These are phyloP conservation scores for Neurospora sp. DNA, from an alignment of 495 filamentous ascomycete species.

Conservation along the genomic window DNA sequence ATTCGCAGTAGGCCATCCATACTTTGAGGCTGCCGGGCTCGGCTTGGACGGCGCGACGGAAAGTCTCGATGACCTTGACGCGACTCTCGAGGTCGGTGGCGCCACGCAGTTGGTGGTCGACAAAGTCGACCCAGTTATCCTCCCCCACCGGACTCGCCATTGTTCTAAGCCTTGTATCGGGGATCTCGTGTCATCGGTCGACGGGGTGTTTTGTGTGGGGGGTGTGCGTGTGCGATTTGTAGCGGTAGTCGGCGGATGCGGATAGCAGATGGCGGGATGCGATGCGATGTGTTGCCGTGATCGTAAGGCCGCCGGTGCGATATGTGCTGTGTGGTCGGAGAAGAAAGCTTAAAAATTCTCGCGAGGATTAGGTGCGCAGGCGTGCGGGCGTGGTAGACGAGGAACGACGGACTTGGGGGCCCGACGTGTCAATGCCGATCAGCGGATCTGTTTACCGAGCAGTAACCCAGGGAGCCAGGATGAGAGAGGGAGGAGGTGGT, in stretches of 20 bases:
- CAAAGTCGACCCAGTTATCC: slow-evolving; percentile 8
- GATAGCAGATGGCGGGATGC: neutral
- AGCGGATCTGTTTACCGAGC: neutral
- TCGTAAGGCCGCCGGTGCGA: neutral
- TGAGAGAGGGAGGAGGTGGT: neutral
- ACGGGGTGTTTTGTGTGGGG: neutral
- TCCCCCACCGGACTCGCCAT: slow-evolving; percentile 31
- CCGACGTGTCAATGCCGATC: neutral
- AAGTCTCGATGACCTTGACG: slow-evolving; percentile 73
- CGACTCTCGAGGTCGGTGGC: slow-evolving; percentile 44
- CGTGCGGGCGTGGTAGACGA: neutral
- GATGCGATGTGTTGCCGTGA: neutral
- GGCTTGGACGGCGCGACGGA: slow-evolving; percentile 65
- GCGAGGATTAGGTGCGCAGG: neutral
- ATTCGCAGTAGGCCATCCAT: slow-evolving; percentile 85
- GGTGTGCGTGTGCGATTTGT: neutral
- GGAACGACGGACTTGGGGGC: neutral
- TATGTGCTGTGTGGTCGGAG: neutral
- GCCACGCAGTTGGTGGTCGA: slow-evolving; percentile 41
- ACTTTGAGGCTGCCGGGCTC: slow-evolving; percentile 77
- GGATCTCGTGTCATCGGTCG: slow-evolving; percentile 19
- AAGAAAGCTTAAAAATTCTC: neutral
- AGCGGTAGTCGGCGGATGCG: neutral
- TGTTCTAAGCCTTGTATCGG: slow-evolving; percentile 15
- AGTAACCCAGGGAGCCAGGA: neutral